These are phyloP conservation scores for Tuber brumale DNA, from an alignment of 495 filamentous ascomycete species.

Conservation along the genomic window DNA sequence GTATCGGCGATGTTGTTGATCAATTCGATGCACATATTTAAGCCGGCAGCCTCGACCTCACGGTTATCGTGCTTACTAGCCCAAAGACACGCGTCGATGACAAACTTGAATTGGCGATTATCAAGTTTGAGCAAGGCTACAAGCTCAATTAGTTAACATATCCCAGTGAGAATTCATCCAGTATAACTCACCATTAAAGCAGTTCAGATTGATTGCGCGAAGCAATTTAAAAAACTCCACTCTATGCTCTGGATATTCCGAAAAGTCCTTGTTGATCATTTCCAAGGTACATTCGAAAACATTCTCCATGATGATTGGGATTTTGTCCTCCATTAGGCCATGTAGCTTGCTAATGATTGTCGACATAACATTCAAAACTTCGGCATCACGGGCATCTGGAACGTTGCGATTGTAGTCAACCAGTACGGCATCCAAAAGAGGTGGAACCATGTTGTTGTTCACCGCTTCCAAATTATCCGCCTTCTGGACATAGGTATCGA, in stretches of 20 bases:
- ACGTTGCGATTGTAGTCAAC: slow-evolving; percentile 97
- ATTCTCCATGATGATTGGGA: slow-evolving; percentile 94
- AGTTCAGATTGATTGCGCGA: slow-evolving; percentile 89
- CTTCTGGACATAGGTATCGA: slow-evolving; percentile 96
- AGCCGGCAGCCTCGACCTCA: slow-evolving; percentile 92
- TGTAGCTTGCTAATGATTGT: slow-evolving; percentile 92
- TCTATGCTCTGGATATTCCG: slow-evolving; percentile 94
- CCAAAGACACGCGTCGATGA: slow-evolving; percentile 99
- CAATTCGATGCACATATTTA: slow-evolving; percentile 97
- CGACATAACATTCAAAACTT: slow-evolving; percentile 95
- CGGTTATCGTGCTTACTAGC: slow-evolving; percentile 99
- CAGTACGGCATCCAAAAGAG: slow-evolving; percentile 88
- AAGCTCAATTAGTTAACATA: slow-evolving; percentile 22
- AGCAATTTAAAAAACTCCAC: slow-evolving; percentile 98
- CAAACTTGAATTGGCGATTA: slow-evolving; percentile 93
- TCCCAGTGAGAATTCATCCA: neutral
- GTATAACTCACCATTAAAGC: slow-evolving; percentile 60
- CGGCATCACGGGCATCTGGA: slow-evolving; percentile 89
- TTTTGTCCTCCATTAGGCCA: slow-evolving; percentile 94
- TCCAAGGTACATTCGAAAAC: slow-evolving; percentile 97
- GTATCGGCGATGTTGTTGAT: slow-evolving; percentile 97
- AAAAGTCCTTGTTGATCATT: slow-evolving; percentile 99
- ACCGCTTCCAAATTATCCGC: slow-evolving; percentile 93
- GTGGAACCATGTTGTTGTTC: slow-evolving; percentile 85
- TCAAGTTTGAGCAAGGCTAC: slow-evolving; percentile 82